Percentiles rank a stretch among this genome's conserved stretches.
Conservation (phyloP, 345 rosid genomes). For the Moricandia arvensis region DNA sequence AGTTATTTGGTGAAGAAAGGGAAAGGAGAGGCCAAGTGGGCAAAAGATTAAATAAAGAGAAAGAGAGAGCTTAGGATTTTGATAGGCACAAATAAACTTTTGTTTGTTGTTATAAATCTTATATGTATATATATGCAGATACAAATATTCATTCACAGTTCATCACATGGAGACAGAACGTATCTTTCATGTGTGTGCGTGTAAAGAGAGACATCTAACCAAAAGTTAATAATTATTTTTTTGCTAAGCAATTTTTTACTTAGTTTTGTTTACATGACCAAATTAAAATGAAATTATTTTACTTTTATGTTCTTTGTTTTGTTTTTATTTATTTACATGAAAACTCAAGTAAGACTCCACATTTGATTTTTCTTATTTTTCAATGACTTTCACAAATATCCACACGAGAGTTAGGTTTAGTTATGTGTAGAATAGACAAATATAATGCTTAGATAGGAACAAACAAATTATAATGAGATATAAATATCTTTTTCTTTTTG, state of each 20-base stretch:
- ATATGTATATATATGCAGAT: not conserved
- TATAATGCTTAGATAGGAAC: not conserved
- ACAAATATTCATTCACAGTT: not conserved
- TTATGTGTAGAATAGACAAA: not conserved
- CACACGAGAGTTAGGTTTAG: not conserved
- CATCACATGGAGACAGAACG: slow-evolving; percentile 1
- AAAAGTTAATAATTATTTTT: not conserved
- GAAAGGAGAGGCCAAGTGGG: slow-evolving; percentile 38
- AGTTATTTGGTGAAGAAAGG: slow-evolving; percentile 27
- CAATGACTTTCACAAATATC: not conserved
- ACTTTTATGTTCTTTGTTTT: not conserved
- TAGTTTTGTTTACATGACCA: too few relatives aligned
- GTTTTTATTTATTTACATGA: not conserved
- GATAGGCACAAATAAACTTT: slow-evolving; percentile 27
- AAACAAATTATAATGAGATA: not conserved
- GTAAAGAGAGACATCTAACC: slow-evolving; percentile 19
- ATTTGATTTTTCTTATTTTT: not conserved
- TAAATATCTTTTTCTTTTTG: not conserved
- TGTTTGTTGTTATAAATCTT: not conserved
- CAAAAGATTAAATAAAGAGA: not conserved
- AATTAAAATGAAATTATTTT: not conserved
- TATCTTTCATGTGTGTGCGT: slow-evolving; percentile 3
- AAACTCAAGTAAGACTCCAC: not conserved
- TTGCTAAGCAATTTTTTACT: too few relatives aligned
- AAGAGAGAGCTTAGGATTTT: slow-evolving; percentile 8